Conservation (phyloP, 352 stramenopile genomes). For the Globisporangium solare region DNA sequence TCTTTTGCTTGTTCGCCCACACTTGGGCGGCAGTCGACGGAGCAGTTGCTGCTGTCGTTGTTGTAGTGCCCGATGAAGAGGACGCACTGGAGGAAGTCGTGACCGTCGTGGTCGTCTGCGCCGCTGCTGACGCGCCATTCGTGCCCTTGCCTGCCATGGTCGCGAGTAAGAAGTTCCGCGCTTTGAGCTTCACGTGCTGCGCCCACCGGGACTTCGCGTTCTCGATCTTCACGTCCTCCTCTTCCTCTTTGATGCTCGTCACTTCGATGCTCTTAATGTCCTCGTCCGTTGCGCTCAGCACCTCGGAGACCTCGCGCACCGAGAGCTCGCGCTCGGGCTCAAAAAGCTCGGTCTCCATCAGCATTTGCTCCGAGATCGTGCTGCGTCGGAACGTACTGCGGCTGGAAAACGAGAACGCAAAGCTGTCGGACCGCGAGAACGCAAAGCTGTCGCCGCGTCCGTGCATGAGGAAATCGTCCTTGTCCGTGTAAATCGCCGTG, state of each 20-base stretch:
- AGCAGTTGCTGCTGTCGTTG: constrained; percentile 10
- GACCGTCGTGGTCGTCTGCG: constrained; percentile 7
- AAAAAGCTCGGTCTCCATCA: constrained; percentile 80
- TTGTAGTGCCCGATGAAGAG: constrained; percentile 9
- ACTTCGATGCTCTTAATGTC: constrained; percentile 69
- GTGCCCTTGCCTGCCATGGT: constrained; percentile 36
- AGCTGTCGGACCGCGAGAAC: constrained; percentile 41
- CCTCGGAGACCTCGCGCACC: constrained; percentile 63
- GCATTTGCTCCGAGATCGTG: constrained; percentile 82
- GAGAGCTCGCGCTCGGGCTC: constrained; percentile 77
- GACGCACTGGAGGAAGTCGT: constrained; percentile 7
- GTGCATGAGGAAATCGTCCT: constrained; percentile 50
- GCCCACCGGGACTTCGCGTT: constrained; percentile 81
- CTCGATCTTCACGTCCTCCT: constrained; percentile 78
- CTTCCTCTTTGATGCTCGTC: constrained; percentile 83
- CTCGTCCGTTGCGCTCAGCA: constrained; percentile 58
- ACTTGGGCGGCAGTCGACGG: constrained; percentile 50
- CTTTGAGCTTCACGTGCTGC: constrained; percentile 84
- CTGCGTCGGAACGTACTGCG: constrained; percentile 74
- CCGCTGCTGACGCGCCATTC: neutral
- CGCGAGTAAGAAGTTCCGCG: constrained; percentile 68
- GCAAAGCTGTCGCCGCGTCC: constrained; percentile 33
- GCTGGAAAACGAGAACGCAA: constrained; percentile 67
- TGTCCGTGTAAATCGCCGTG: constrained; percentile 69
- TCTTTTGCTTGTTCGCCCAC: constrained; percentile 75